Conservation (phyloP, 768 basidiomycete genomes). For the Psilocybe subaeruginosa region DNA sequence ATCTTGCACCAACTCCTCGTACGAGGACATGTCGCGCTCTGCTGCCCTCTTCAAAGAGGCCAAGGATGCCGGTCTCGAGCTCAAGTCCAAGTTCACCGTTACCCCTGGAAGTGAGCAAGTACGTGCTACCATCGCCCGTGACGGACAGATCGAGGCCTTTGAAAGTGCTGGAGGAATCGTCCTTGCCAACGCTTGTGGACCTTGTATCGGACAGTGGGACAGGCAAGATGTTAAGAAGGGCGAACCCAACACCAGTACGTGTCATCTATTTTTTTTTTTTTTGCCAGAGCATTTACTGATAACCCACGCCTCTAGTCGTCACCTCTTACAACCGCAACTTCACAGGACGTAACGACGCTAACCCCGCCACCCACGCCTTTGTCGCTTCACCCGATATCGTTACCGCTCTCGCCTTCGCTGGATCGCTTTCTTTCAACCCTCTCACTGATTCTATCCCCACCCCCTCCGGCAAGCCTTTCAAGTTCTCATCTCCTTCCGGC, state of each 20-base stretch:
- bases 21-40: conserved; percentile 99
- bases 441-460: conserved; percentile 88
- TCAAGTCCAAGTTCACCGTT: conserved; percentile 96
- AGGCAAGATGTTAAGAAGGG: conserved; percentile 96
- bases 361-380: conserved; percentile 97
- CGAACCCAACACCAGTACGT: conserved; percentile 91
- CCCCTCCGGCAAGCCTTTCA: conserved; percentile 94
- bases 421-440: conserved; percentile 95
- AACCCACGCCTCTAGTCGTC: conserved; percentile 62
- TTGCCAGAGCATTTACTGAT: conserved; percentile 7
- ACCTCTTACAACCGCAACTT: conserved; percentile 99
- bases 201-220: conserved; percentile 99
- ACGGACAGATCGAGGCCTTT: conserved; percentile 89
- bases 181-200: conserved; percentile 98
- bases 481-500: conserved; percentile 91
- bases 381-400: conserved; percentile 94
- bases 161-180: conserved; percentile 91
- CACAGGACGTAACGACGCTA: conserved; percentile 99
- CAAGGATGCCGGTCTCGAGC: conserved; percentile 78
- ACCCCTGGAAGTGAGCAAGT: conserved; percentile 99
- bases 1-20: conserved; percentile 99
- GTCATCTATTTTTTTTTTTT: background rate
- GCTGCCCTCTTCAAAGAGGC: conserved; percentile 94
- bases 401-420: conserved; percentile 96
- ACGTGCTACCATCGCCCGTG: conserved; percentile 95